Percentiles rank a stretch among this genome's conserved stretches.
Evolutionary conservation across 2,329 filamentous ascomycete genomes (phyloP).

Genomic region (Colletotrichum orchidophilum): DNA sequence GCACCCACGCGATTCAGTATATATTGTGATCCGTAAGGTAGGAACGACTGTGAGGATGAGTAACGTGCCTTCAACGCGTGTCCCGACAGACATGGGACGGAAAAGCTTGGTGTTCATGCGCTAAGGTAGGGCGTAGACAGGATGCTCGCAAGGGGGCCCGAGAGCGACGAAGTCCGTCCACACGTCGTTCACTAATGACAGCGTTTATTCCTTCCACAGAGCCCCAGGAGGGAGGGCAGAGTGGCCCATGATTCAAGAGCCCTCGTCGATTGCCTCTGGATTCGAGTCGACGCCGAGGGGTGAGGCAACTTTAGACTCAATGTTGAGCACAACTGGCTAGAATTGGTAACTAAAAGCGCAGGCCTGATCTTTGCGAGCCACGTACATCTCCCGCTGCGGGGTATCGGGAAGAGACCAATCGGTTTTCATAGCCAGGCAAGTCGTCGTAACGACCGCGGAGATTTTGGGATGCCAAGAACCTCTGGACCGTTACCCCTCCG

Average conservation of each 20-base stretch:
- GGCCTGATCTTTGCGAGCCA: neutral
- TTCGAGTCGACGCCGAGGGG: neutral
- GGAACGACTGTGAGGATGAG: neutral
- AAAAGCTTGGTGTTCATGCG: neutral
- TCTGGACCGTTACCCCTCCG: neutral
- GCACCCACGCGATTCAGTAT: neutral
- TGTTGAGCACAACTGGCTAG: neutral
- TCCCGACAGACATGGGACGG: neutral
- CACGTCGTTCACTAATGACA: slow-evolving; percentile 3
- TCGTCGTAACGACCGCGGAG: neutral
- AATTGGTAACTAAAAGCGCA: neutral
- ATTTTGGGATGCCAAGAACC: slow-evolving; percentile 12
- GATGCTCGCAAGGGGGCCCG: neutral
- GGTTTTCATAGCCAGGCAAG: neutral
- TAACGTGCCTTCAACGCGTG: neutral
- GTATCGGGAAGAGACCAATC: neutral
- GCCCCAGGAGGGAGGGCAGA: neutral
- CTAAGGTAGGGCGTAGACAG: neutral
- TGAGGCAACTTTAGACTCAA: slow-evolving; percentile 12
- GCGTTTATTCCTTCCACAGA: slow-evolving; percentile 2
- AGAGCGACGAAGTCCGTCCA: neutral
- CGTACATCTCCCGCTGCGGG: slow-evolving; percentile 25
- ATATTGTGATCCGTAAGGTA: too few species aligned
- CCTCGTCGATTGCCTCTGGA: too few species aligned
- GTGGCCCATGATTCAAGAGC: neutral